These are phyloP conservation scores for Pinus tabuliformis DNA, from an alignment of 75 land plant species.

Conservation along the genomic window DNA sequence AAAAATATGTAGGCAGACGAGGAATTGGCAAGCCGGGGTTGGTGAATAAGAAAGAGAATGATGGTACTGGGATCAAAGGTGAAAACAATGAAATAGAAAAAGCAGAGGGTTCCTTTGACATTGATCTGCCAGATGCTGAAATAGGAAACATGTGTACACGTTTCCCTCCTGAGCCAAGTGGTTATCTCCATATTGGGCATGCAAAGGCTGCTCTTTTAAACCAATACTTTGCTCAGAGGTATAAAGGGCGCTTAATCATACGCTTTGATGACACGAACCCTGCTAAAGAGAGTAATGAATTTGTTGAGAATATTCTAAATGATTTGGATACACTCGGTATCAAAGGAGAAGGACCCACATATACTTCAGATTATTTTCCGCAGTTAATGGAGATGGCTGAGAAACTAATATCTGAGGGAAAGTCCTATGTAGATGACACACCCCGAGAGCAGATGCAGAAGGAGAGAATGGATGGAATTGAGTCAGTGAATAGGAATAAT, in stretches of 20 bases:
- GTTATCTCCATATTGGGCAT: constrained; percentile 93
- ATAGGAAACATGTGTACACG: constrained; percentile 84
- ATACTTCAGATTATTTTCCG: constrained; percentile 92
- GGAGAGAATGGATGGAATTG: constrained; percentile 91
- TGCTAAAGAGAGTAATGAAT: constrained; percentile 23
- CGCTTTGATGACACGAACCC: constrained; percentile 45
- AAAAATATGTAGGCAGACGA: constrained; percentile 51
- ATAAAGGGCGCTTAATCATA: constrained; percentile 58
- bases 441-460: constrained; percentile 90
- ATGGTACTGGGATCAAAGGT: constrained; percentile 48
- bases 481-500: constrained; percentile 77
- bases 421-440: constrained; percentile 96
- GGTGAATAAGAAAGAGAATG: constrained; percentile 17
- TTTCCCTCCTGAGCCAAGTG: constrained; percentile 98
- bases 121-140: constrained; percentile 83
- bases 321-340: constrained; percentile 81
- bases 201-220: constrained; percentile 92
- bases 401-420: constrained; percentile 70
- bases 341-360: constrained; percentile 63
- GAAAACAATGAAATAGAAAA: constrained; percentile 18
- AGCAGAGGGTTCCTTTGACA: constrained; percentile 48
- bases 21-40: constrained; percentile 43
- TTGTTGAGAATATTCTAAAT: constrained; percentile 46
- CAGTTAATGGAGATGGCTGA: constrained; percentile 83
- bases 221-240: constrained; percentile 80